Conservation (phyloP, 1,284 basidiomycete genomes). For the Fomes fomentarius region DNA sequence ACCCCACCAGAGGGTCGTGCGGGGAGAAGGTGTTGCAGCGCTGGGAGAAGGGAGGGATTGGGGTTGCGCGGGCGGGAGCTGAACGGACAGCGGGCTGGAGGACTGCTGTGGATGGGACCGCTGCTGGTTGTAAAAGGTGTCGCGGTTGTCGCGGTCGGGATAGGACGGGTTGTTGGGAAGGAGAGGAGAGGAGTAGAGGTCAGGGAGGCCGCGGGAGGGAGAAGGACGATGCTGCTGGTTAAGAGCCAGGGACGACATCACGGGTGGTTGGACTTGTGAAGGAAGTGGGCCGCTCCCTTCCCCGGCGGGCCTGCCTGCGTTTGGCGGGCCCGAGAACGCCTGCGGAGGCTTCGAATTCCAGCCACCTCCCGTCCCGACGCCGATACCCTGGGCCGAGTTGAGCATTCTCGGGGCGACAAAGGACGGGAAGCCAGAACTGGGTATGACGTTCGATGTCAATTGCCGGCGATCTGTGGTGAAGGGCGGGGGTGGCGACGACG, state of each 20-base stretch:
- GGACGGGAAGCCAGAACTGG: conserved; percentile 25
- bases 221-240: conserved; percentile 35
- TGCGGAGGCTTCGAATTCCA: conserved; percentile 27
- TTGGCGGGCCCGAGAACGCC: conserved; percentile 25
- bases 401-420: conserved; percentile 29
- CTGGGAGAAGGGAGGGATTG: conserved; percentile 32
- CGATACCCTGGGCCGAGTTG: conserved; percentile 24
- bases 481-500: conserved; percentile 21
- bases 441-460: conserved; percentile 20
- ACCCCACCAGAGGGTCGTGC: conserved; percentile 71
- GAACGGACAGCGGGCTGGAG: conserved; percentile 27
- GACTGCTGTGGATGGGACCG: conserved; percentile 29
- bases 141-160: conserved; percentile 33
- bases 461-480: conserved; percentile 28
- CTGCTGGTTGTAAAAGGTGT: conserved; percentile 30
- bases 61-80: conserved; percentile 27
- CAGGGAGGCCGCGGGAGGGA: conserved; percentile 34
- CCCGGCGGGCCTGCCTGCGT: conserved; percentile 22
- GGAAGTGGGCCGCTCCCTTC: conserved; percentile 23
- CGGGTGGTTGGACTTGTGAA: conserved; percentile 32
- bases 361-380: conserved; percentile 22
- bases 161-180: conserved; percentile 26
- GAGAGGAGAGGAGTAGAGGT: conserved; percentile 29
- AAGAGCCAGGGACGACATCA: conserved; percentile 28
- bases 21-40: conserved; percentile 27